Evolutionary conservation across 345 rosid genomes (phyloP), one percentile per base, ranked within the genome.

Genomic region (Raphanus raphanistrum): DNA sequence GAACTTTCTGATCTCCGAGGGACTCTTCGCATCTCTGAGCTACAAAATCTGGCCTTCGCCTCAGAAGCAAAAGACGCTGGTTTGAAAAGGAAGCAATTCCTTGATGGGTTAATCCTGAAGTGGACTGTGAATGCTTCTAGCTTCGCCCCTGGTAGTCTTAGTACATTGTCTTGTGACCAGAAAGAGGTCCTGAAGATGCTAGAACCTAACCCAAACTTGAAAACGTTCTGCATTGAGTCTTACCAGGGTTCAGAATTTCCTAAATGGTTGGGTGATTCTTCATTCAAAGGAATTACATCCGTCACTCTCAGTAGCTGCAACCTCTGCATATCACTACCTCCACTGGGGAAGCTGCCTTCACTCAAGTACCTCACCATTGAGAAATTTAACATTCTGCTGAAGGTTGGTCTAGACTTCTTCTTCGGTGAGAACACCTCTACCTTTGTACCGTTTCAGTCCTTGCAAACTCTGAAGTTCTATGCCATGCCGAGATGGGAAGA

Each of bases 211-310:
- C 59, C 63, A 55, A 60, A 81, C 62, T 78, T 88, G 78, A 76
- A 63, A 32, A 78, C 16, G 48, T 64, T 88, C 29, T 26, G 61
- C 52, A 82, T 85, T 15, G 65, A 43, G 28, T 55, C 71, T 15
- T 86, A 82, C 70, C 60, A 79, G 29, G 87, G 92, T 41, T 45
- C 58, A 16, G 52, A 16, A 35, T 77, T 83, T 63, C 87, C 86
- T 16, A 17, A 26, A 2, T 85, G 86, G 90, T n/a, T 86, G 28
- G 82, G 83, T 35, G 77, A 74, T 71, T 26, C 61, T 58, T 83
- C 79, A 27, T 76, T 79, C 68, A 43, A 41, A 9, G n/a, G 72
- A 35, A 68, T 84, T n/a, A 13, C 70, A 2, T 71, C 71, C 0
- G 5, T 86, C 38, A 17, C 41, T 63, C 73, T 86, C 4, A 61